phyloP scores from a whole-genome alignment of 1,284 basidiomycete genomes.

The Melampsora abietis-canadensis region DNA sequence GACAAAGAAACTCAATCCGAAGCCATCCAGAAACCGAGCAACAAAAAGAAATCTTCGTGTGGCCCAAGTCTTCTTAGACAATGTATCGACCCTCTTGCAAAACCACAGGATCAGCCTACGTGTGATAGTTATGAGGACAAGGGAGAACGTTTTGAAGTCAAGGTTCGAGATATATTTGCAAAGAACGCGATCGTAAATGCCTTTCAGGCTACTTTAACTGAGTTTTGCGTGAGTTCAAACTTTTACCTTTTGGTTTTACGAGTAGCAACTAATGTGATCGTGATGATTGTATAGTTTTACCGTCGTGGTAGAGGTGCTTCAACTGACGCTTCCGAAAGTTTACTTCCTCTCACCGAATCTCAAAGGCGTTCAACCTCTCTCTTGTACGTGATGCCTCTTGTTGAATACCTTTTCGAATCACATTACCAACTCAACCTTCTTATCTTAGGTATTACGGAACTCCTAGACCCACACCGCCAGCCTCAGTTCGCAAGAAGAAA shows the following conservation, averaged over 20 bases:
- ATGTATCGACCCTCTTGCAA: neutral
- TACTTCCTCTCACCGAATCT: neutral
- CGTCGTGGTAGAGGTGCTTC: neutral
- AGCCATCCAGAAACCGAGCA: neutral
- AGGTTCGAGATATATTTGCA: constrained; percentile 23
- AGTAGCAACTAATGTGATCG: neutral
- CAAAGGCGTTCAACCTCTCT: neutral
- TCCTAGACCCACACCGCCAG: constrained; percentile 7
- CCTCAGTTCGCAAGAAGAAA: neutral
- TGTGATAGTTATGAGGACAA: neutral
- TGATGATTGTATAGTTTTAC: neutral
- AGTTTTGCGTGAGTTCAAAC: constrained; percentile 5
- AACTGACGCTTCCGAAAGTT: neutral
- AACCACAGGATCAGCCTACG: neutral
- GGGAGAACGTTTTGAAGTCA: constrained; percentile 10
- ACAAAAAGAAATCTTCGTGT: neutral
- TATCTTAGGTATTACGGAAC: constrained; percentile 31
- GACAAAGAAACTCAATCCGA: neutral
- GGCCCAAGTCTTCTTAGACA: neutral
- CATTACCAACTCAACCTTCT: neutral
- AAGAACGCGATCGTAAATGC: constrained; percentile 20
- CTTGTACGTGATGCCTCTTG: neutral
- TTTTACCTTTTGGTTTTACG: neutral
- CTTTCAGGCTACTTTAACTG: constrained; percentile 26
- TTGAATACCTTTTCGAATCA: too few relatives aligned